phyloP scores from a whole-genome alignment of 331 rosid species.

The Acacia pycnantha region DNA sequence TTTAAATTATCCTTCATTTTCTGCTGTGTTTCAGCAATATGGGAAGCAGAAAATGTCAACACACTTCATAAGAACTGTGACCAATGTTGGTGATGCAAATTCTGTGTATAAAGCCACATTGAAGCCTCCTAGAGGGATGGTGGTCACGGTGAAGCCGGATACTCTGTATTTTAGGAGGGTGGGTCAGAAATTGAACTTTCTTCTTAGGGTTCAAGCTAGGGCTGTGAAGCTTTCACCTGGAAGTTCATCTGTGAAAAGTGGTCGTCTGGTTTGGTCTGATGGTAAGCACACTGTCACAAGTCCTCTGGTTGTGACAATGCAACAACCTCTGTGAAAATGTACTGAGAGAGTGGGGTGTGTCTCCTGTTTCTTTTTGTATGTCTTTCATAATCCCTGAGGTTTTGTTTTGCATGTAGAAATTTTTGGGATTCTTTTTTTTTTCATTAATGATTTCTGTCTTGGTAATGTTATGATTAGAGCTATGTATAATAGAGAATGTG shows the following conservation, averaged over 20 bases:
- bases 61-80: slow-evolving; percentile 85
- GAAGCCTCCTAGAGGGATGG: slow-evolving; percentile 58
- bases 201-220: slow-evolving; percentile 76
- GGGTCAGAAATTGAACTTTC: slow-evolving; percentile 85
- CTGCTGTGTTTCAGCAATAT: slow-evolving; percentile 83
- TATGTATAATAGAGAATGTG: slow-evolving; percentile 47
- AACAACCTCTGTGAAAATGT: slow-evolving; percentile 62
- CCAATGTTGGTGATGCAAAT: slow-evolving; percentile 82
- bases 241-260: slow-evolving; percentile 60
- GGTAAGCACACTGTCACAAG: slow-evolving; percentile 87
- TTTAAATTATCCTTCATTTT: slow-evolving; percentile 80
- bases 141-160: slow-evolving; percentile 78
- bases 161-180: slow-evolving; percentile 61
- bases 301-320: slow-evolving; percentile 93
- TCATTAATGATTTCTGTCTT: slow-evolving; percentile 1
- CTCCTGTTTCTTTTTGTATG: background rate
- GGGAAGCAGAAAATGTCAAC: slow-evolving; percentile 81
- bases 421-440: slow-evolving; percentile 29
- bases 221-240: slow-evolving; percentile 84
- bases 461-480: slow-evolving; percentile 25
- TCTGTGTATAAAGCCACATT: slow-evolving; percentile 63
- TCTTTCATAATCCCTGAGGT: background rate
- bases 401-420: slow-evolving; percentile 38
- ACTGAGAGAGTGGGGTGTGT: no score
- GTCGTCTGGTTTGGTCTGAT: slow-evolving; percentile 81